phyloP scores from a whole-genome alignment of 2,329 filamentous ascomycete species.

The Pseudovirgaria hyperparasitica region DNA sequence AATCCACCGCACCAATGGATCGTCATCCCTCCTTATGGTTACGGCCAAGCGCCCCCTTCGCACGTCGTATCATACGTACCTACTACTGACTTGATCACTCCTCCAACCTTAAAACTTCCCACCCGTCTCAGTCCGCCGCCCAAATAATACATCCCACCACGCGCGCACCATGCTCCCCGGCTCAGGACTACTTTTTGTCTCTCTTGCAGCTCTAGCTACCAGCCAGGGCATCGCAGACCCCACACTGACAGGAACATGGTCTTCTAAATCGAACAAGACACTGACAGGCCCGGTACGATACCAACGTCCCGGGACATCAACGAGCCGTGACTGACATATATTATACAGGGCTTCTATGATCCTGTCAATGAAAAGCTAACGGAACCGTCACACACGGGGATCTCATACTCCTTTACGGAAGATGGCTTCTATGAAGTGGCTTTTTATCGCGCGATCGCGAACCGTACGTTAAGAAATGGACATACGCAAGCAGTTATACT shows the following conservation, averaged over 20 bases:
- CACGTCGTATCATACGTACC: slow-evolving; percentile 6
- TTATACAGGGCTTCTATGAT: slow-evolving; percentile 52
- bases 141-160: slow-evolving; percentile 1
- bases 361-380: slow-evolving; percentile 51
- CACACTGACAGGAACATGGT: slow-evolving; percentile 57
- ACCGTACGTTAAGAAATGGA: slow-evolving; percentile 39
- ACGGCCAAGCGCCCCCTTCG: too few relatives aligned
- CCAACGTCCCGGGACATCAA: slow-evolving; percentile 4
- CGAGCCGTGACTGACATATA: slow-evolving; percentile 8
- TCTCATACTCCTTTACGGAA: slow-evolving; percentile 60
- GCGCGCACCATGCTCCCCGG: slow-evolving; percentile 10
- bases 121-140: not conserved
- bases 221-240: slow-evolving; percentile 26
- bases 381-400: slow-evolving; percentile 53
- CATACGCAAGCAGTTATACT: slow-evolving; percentile 7
- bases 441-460: slow-evolving; percentile 55
- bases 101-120: slow-evolving; percentile 3
- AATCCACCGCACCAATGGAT: too few relatives aligned
- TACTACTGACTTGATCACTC: slow-evolving; percentile 4
- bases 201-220: slow-evolving; percentile 24
- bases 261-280: slow-evolving; percentile 56
- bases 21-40: too few relatives aligned
- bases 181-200: slow-evolving; percentile 15
- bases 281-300: slow-evolving; percentile 53
- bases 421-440: slow-evolving; percentile 58